A percentile compares a stretch with the other conserved stretches of the same genome.
Evolutionary conservation across 2,329 filamentous ascomycete genomes (phyloP).

Genomic region (Colletotrichum agaves): DNA sequence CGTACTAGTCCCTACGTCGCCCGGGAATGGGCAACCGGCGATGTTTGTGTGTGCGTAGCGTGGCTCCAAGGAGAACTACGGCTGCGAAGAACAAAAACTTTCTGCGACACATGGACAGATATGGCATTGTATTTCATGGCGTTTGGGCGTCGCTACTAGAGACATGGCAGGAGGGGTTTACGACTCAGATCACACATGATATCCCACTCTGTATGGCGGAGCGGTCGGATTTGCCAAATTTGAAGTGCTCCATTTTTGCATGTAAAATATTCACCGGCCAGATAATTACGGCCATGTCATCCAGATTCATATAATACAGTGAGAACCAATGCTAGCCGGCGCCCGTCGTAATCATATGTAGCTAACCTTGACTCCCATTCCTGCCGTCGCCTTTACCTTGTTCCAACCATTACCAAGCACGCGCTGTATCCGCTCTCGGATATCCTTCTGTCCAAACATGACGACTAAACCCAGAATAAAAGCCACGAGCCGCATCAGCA

Average conservation of each 20-base stretch:
- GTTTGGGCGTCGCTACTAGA: conserved; percentile 37
- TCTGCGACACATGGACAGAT: conserved; percentile 29
- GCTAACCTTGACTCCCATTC: conserved; percentile 97
- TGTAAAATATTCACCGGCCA: conserved; percentile 11
- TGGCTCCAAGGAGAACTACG: conserved; percentile 33
- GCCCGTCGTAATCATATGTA: conserved; percentile 74
- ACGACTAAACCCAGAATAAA: conserved; percentile 84
- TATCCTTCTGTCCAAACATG: conserved; percentile 77
- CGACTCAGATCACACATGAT: conserved; percentile 8
- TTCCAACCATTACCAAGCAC: conserved; percentile 78
- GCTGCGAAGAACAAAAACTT: conserved; percentile 6
- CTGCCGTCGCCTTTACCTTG: conserved; percentile 85
- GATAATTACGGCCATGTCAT: conserved; percentile 22
- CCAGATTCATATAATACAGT: conserved; percentile 39
- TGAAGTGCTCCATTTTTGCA: conserved; percentile 1
- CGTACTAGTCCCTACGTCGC: conserved; percentile 62
- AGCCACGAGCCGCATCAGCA: conserved; percentile 73
- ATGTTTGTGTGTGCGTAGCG: conserved; percentile 7
- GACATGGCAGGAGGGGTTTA: background rate
- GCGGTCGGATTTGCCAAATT: background rate
- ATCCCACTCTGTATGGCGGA: conserved; percentile 6
- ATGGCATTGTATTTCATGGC: conserved; percentile 40
- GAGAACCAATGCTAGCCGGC: conserved; percentile 35
- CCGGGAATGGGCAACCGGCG: conserved; percentile 57
- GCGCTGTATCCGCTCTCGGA: conserved; percentile 78